These are phyloP conservation scores for Ascocoryne sarcoides DNA, from an alignment of 2,329 filamentous ascomycete genomes.

Conservation along the genomic window DNA sequence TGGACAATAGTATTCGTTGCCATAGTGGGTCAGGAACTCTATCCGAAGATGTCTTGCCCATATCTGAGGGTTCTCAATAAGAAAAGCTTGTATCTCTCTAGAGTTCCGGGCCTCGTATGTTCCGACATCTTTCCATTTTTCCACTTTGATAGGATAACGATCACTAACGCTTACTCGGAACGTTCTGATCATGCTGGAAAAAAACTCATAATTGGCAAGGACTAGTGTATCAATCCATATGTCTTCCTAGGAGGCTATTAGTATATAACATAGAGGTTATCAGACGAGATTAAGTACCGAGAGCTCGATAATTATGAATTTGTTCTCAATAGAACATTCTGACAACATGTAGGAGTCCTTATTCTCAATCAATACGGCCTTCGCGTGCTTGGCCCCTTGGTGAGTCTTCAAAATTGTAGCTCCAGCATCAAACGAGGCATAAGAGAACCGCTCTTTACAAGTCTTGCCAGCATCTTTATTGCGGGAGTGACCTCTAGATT, in stretches of 20 bases:
- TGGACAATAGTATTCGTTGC: conserved; percentile 94
- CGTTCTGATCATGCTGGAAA: conserved; percentile 89
- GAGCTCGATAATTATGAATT: conserved; percentile 89
- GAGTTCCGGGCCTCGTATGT: conserved; percentile 88
- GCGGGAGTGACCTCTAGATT: conserved; percentile 36
- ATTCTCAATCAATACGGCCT: conserved; percentile 86
- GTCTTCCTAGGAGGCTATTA: conserved; percentile 33
- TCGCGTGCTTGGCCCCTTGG: conserved; percentile 74
- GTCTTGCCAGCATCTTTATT: conserved; percentile 95
- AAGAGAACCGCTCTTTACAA: conserved; percentile 96
- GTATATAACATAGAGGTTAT: conserved; percentile 40
- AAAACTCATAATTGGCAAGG: conserved; percentile 98
- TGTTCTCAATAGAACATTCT: conserved; percentile 77
- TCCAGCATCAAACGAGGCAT: conserved; percentile 93
- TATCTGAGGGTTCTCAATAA: conserved; percentile 89
- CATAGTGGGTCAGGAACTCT: conserved; percentile 88
- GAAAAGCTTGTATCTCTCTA: conserved; percentile 86
- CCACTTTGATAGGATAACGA: conserved; percentile 82
- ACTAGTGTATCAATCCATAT: conserved; percentile 88
- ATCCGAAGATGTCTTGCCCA: conserved; percentile 91
- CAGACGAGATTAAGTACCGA: too few species aligned
- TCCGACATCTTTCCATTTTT: conserved; percentile 85
- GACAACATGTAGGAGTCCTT: conserved; percentile 99
- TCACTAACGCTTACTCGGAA: conserved; percentile 92
- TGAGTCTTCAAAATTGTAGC: conserved; percentile 90